Evolutionary conservation across 2,329 filamentous ascomycete species (phyloP).

Genomic region (Neodidymelliopsis sp.): DNA sequence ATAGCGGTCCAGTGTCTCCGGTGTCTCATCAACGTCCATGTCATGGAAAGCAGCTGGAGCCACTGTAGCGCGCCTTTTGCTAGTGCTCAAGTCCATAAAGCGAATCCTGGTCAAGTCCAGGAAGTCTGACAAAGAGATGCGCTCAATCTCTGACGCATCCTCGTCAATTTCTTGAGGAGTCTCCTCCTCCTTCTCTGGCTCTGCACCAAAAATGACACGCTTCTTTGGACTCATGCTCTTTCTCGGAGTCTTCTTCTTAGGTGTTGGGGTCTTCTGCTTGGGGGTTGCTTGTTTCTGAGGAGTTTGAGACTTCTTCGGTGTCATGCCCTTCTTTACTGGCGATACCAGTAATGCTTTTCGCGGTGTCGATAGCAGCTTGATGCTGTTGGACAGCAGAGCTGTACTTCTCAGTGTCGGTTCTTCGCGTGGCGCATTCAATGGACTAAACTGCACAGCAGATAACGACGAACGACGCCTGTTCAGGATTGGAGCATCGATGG

Average conservation of each 20-base stretch:
- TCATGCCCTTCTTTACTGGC: slow-evolving; percentile 51
- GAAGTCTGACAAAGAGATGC: slow-evolving; percentile 89
- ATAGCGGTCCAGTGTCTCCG: slow-evolving; percentile 73
- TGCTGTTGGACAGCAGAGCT: slow-evolving; percentile 51
- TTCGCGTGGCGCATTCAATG: slow-evolving; percentile 36
- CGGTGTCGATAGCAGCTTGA: slow-evolving; percentile 58
- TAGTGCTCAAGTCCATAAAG: slow-evolving; percentile 98
- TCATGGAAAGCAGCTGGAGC: slow-evolving; percentile 47
- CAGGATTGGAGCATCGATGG: slow-evolving; percentile 44
- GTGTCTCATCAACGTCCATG: slow-evolving; percentile 52
- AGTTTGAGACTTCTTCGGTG: slow-evolving; percentile 47
- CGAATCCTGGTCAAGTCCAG: slow-evolving; percentile 94
- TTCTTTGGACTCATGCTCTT: slow-evolving; percentile 47
- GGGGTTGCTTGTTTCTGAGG: slow-evolving; percentile 52
- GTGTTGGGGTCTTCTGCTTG: slow-evolving; percentile 50
- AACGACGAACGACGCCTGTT: slow-evolving; percentile 46
- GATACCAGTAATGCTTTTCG: slow-evolving; percentile 56
- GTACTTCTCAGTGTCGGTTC: slow-evolving; percentile 43
- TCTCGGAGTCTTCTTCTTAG: slow-evolving; percentile 34
- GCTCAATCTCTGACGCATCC: slow-evolving; percentile 56
- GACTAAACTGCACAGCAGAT: slow-evolving; percentile 46
- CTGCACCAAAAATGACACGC: slow-evolving; percentile 42
- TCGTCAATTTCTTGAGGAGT: slow-evolving; percentile 35
- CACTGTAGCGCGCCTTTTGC: slow-evolving; percentile 86
- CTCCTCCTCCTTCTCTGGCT: slow-evolving; percentile 32